Base-by-base conservation (phyloP, 2,329 filamentous ascomycete species). In the Exophiala aquamarina region DNA sequence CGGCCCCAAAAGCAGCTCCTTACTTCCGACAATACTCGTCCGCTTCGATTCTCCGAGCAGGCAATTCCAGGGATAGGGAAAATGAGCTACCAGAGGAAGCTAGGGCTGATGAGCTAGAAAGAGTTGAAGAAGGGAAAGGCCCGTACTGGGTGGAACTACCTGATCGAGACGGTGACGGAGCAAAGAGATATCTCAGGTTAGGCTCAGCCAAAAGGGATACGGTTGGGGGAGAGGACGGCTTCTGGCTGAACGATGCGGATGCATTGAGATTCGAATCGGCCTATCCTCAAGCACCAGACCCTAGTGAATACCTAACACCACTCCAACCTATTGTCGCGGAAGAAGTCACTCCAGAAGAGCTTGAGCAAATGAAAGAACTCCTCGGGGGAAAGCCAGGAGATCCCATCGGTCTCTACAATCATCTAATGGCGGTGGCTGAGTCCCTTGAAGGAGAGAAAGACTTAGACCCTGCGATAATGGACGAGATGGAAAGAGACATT, bases 11-110 rank as follows among this genome's bases (percentile, higher is more conserved):
- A 32, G 29, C 32, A 36, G 17, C 40, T 18, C 19, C 44, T 39
- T 42, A 43, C 39, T 43, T 50, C 39, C 52, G 52, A 33, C 41
- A 51, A 15, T 29, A 56, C 33, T 57, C 55, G 15, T 47, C 57
- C 11, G 51, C 48, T 13, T 11, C 28, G 19, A 28, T 39, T 11
- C 41, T 44, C n/a, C 37, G 37, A 42, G 55, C 53, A 33, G 44
- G 54, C 14, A 23, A 38, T 2, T 13, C 34, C n/a, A 37, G 8
- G 10, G 9, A 18, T 21, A 17, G n/a, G 17, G 14, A 20, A 21
- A n/a, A n/a, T n/a, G n/a, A n/a, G n/a, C 11, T 26, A 11, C 23
- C 23, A 6, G 23, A 26, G 23, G 23, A 26, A 26, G 23, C 23
- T 11, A 6, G 6, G 6, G 23, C 23, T 11, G 11, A 11, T 26